Evolutionary conservation across 2,329 filamentous ascomycete genomes (phyloP).

Genomic region (Talaromyces sp.): DNA sequence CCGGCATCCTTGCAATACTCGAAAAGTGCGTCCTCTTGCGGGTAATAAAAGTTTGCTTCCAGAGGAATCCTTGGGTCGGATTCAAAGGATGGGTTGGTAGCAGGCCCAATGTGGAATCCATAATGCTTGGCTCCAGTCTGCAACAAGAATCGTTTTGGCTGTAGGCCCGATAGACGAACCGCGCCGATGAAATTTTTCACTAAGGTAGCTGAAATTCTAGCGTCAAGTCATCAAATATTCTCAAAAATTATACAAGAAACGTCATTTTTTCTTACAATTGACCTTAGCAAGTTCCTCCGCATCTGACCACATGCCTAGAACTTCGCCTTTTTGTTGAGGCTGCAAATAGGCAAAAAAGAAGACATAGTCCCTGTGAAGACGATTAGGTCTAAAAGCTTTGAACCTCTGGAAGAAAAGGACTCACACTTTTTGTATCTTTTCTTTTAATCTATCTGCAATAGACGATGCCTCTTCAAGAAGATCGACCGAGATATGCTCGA

Average conservation of each 20-base stretch:
- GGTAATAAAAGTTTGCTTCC: constrained; percentile 6
- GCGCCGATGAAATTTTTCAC: constrained; percentile 2
- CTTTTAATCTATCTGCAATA: background rate
- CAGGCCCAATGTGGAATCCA: constrained; percentile 5
- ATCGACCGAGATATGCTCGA: background rate
- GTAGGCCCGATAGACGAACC: background rate
- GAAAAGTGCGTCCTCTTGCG: constrained; percentile 1
- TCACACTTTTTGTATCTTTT: background rate
- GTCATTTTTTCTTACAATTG: background rate
- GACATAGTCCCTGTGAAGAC: background rate
- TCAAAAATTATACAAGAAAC: background rate
- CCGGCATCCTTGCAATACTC: constrained; percentile 3
- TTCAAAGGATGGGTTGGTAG: constrained; percentile 6
- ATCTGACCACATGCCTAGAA: constrained; percentile 4
- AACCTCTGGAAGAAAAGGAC: background rate
- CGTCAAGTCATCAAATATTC: background rate
- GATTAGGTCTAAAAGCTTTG: background rate
- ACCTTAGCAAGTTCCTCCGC: background rate
- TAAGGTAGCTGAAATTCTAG: background rate
- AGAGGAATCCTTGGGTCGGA: background rate
- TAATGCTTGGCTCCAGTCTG: constrained; percentile 5
- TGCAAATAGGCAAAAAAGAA: constrained; percentile 7
- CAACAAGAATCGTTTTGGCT: constrained; percentile 4
- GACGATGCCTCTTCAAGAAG: background rate
- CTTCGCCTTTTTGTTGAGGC: constrained; percentile 2